These are phyloP conservation scores for Ceratocystis eucalypticola DNA, from an alignment of 2,329 filamentous ascomycete species.

Conservation along the genomic window DNA sequence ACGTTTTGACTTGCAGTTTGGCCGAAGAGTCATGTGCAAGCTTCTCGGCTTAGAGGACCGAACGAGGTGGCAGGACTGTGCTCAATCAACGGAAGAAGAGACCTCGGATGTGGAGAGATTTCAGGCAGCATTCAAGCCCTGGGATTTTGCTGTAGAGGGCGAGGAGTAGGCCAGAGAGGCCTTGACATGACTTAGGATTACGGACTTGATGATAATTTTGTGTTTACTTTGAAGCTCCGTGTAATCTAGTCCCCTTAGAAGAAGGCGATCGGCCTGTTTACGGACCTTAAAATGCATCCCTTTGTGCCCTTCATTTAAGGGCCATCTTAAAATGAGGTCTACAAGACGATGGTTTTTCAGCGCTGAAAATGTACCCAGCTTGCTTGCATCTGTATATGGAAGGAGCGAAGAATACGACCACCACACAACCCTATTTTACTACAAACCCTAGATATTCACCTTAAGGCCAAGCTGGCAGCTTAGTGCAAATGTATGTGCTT, in stretches of 20 bases:
- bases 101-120: constrained; percentile 63
- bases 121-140: constrained; percentile 67
- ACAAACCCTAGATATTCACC: neutral
- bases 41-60: constrained; percentile 66
- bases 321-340: too few relatives aligned
- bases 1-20: constrained; percentile 84
- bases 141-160: constrained; percentile 57
- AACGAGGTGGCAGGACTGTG: constrained; percentile 74
- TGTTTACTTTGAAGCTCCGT: too few relatives aligned
- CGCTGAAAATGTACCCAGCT: too few relatives aligned
- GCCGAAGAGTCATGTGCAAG: constrained; percentile 75
- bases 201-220: neutral
- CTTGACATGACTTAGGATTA: neutral
- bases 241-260: too few relatives aligned
- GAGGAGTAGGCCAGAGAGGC: neutral
- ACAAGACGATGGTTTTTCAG: too few relatives aligned
- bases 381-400: too few relatives aligned
- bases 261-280: too few relatives aligned
- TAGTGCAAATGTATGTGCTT: too few relatives aligned
- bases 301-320: too few relatives aligned
- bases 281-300: too few relatives aligned
- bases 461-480: too few relatives aligned
- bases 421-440: neutral
- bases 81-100: constrained; percentile 66
- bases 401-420: too few relatives aligned